A percentile compares a stretch with the other conserved stretches of the same genome.
Evolutionary conservation across 2,329 filamentous ascomycete species (phyloP).

Genomic region (Aureobasidium sp.): DNA sequence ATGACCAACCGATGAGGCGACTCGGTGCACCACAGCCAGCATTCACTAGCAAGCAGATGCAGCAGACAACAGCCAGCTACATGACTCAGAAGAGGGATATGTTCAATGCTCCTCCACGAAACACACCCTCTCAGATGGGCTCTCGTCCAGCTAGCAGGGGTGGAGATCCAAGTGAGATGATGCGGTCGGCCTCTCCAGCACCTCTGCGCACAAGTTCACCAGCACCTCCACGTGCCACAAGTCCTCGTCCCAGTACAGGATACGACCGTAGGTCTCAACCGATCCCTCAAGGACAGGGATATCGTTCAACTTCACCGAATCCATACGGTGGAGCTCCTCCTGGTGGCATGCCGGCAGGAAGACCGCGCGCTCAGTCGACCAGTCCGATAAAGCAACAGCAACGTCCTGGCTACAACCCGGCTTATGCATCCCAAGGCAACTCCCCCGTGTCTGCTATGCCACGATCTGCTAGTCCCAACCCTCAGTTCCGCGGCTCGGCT

Average conservation of each 20-base stretch:
- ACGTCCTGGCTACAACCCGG: slow-evolving; percentile 25
- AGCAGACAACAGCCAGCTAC: slow-evolving; percentile 86
- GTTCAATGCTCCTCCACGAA: slow-evolving; percentile 42
- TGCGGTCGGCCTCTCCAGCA: slow-evolving; percentile 57
- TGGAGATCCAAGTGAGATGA: slow-evolving; percentile 38
- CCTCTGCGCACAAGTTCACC: slow-evolving; percentile 54
- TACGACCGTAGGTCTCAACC: slow-evolving; percentile 31
- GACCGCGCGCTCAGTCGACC: slow-evolving; percentile 34
- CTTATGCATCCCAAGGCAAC: slow-evolving; percentile 30
- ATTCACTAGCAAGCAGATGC: slow-evolving; percentile 90
- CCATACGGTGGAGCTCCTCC: slow-evolving; percentile 45
- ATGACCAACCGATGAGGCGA: slow-evolving; percentile 67
- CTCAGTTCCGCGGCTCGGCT: slow-evolving; percentile 18
- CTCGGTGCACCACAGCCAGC: slow-evolving; percentile 86
- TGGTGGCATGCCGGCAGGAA: neutral
- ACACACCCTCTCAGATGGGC: slow-evolving; percentile 26
- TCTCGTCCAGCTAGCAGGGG: slow-evolving; percentile 55
- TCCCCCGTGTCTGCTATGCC: slow-evolving; percentile 32
- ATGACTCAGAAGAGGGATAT: slow-evolving; percentile 74
- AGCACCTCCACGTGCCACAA: slow-evolving; percentile 4
- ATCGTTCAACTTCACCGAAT: slow-evolving; percentile 55
- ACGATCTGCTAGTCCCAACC: slow-evolving; percentile 34
- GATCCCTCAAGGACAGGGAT: slow-evolving; percentile 22
- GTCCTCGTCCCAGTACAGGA: slow-evolving; percentile 8
- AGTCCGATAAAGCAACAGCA: slow-evolving; percentile 36